A percentile compares a stretch with the other conserved stretches of the same genome.
Conservation (phyloP, 305 asterid genomes). For the Fraxinus dipetala region DNA sequence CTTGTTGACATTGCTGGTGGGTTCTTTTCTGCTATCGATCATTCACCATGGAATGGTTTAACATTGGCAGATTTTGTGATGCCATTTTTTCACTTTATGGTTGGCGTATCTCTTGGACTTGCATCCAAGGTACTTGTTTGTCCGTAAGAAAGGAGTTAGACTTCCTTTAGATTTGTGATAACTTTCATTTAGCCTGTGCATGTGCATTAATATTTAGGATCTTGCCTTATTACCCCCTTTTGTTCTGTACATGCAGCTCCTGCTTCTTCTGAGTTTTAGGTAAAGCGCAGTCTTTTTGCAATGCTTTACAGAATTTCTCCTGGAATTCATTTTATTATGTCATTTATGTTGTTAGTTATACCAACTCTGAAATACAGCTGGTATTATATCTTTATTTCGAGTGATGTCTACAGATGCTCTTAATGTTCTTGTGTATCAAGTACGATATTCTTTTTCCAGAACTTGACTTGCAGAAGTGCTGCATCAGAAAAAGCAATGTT, state of each 20-base stretch:
- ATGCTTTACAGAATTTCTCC: neutral
- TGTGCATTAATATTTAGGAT: neutral
- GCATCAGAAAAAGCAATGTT: slow-evolving; percentile 55
- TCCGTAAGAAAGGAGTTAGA: neutral
- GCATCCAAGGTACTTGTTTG: slow-evolving; percentile 52
- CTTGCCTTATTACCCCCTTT: neutral
- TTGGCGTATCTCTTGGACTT: slow-evolving; percentile 67
- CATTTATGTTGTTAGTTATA: neutral
- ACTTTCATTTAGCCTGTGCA: neutral
- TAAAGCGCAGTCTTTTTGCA: neutral
- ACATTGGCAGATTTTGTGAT: slow-evolving; percentile 73
- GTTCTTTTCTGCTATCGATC: slow-evolving; percentile 59
- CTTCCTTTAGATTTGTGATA: neutral
- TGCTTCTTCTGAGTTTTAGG: neutral
- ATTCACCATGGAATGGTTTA: slow-evolving; percentile 75
- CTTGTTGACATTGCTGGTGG: slow-evolving; percentile 71
- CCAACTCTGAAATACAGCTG: neutral
- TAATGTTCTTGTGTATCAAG: slow-evolving; percentile 13
- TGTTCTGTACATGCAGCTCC: neutral
- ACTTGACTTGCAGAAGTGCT: slow-evolving; percentile 40
- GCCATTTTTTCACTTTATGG: slow-evolving; percentile 79
- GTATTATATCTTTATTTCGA: neutral
- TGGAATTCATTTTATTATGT: neutral
- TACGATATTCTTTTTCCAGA: slow-evolving; percentile 30
- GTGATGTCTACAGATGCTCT: neutral